These are phyloP conservation scores for Saraca asoca DNA, from an alignment of 331 rosid species.

Conservation along the genomic window DNA sequence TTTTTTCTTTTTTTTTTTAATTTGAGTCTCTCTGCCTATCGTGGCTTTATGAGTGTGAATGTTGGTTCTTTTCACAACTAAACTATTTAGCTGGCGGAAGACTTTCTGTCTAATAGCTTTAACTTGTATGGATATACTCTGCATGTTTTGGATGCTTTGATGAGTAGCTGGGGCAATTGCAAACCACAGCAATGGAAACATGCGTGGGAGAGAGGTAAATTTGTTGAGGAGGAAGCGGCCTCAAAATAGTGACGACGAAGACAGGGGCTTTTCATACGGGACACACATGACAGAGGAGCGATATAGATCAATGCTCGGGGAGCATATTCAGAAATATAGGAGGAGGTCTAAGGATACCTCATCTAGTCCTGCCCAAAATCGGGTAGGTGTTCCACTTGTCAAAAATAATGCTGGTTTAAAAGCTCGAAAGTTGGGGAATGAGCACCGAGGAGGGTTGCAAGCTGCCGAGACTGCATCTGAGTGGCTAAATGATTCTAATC, in stretches of 20 bases:
- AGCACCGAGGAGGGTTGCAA: constrained; percentile 55
- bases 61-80: constrained; percentile 15
- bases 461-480: constrained; percentile 62
- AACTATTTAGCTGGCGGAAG: constrained; percentile 25
- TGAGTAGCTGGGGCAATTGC: constrained; percentile 59
- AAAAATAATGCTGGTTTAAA: constrained; percentile 54
- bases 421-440: constrained; percentile 65
- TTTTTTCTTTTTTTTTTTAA: constrained; percentile 6
- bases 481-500: constrained; percentile 63
- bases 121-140: constrained; percentile 25
- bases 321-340: constrained; percentile 82
- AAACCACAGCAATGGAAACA: constrained; percentile 61
- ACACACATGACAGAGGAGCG: constrained; percentile 73
- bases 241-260: constrained; percentile 67
- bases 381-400: constrained; percentile 46
- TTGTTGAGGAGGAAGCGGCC: constrained; percentile 62
- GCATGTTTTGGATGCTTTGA: constrained; percentile 39
- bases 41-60: constrained; percentile 31
- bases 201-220: constrained; percentile 57
- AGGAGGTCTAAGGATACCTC: constrained; percentile 82
- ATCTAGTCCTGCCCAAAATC: constrained; percentile 55
- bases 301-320: constrained; percentile 93
- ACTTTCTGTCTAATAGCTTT: constrained; percentile 22
- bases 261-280: constrained; percentile 54
- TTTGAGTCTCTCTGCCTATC: constrained; percentile 16